Evolutionary conservation across 495 filamentous ascomycete genomes (phyloP).

Genomic region (Penicillium coprophilum): DNA sequence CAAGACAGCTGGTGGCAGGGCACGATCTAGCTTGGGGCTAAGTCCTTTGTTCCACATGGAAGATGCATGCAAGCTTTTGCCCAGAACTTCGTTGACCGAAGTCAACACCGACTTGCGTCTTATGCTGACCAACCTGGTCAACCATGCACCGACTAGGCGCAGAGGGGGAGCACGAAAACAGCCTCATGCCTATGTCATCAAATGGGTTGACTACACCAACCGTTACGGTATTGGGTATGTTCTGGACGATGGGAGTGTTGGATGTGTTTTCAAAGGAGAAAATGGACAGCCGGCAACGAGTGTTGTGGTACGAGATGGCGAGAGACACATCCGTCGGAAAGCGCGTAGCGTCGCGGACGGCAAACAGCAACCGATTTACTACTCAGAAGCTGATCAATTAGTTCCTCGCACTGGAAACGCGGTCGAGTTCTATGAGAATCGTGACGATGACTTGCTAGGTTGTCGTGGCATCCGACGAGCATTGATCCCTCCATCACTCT

Average conservation of each 20-base stretch:
- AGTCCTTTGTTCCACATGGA: constrained; percentile 41
- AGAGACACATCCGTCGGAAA: constrained; percentile 49
- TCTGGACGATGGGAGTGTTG: constrained; percentile 78
- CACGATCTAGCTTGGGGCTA: constrained; percentile 42
- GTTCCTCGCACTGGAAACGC: constrained; percentile 60
- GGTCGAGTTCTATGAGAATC: constrained; percentile 82
- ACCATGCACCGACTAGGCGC: constrained; percentile 36
- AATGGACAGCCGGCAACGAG: constrained; percentile 61
- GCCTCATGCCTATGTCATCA: constrained; percentile 62
- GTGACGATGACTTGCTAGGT: constrained; percentile 46
- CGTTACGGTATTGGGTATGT: constrained; percentile 87
- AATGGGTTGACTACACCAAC: constrained; percentile 95
- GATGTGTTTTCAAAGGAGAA: constrained; percentile 72
- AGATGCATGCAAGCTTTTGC: constrained; percentile 39
- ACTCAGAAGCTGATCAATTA: constrained; percentile 61
- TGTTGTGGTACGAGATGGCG: constrained; percentile 65
- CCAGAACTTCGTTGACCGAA: constrained; percentile 40
- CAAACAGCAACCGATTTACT: constrained; percentile 52
- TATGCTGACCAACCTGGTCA: constrained; percentile 44
- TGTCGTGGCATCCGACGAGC: constrained; percentile 61
- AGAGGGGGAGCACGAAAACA: constrained; percentile 32
- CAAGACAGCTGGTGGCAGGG: constrained; percentile 34
- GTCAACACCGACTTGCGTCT: constrained; percentile 44
- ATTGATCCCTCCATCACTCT: constrained; percentile 59
- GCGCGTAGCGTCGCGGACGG: constrained; percentile 57